Evolutionary conservation across 305 asterid genomes (phyloP).

Genomic region (Solanum hybrid): DNA sequence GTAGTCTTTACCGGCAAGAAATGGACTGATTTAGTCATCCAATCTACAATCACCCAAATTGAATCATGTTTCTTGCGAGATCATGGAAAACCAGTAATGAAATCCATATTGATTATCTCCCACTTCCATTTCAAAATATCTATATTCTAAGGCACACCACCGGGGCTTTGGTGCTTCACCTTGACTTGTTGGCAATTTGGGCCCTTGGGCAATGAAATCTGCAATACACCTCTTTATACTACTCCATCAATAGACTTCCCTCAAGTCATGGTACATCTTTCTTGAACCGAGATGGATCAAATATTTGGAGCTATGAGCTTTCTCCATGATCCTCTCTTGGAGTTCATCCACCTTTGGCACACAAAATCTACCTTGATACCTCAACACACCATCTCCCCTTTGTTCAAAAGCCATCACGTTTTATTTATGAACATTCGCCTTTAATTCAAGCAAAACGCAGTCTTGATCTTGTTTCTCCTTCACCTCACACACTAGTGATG

Average conservation of each 20-base stretch:
- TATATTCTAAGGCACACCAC: neutral
- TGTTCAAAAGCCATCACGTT: neutral
- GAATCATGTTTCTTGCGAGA: neutral
- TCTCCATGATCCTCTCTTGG: neutral
- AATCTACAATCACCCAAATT: neutral
- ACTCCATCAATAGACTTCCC: neutral
- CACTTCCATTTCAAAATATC: neutral
- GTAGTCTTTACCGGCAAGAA: neutral
- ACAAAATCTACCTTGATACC: neutral
- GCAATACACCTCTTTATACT: neutral
- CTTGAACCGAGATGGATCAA: neutral
- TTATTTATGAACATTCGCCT: neutral
- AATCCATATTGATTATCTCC: neutral
- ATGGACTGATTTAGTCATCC: neutral
- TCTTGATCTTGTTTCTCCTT: neutral
- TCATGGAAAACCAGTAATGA: neutral
- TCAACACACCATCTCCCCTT: neutral
- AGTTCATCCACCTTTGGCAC: neutral
- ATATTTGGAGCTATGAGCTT: neutral
- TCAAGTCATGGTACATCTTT: neutral
- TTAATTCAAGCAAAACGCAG: neutral
- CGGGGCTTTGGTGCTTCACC: neutral
- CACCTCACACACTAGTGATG: neutral
- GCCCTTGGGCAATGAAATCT: neutral
- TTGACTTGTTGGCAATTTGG: neutral